Evolutionary conservation across 495 filamentous ascomycete genomes (phyloP).

Genomic region (Aspergillus cavernicola): DNA sequence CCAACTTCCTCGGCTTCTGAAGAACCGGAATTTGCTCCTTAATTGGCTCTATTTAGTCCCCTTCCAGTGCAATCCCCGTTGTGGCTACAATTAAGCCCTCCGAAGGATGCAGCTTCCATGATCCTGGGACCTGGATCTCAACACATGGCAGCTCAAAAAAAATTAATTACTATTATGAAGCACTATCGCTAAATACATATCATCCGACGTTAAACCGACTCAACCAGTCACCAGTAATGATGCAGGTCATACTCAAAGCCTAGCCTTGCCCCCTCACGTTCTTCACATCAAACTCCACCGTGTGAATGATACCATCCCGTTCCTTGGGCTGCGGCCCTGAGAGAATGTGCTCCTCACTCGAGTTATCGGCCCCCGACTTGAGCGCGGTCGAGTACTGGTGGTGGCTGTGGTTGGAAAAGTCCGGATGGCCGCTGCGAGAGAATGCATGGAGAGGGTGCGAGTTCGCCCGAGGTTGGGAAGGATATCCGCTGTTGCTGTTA

Average conservation of each 20-base stretch:
- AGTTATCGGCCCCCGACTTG: constrained; percentile 18
- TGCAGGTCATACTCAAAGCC: neutral
- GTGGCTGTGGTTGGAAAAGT: constrained; percentile 19
- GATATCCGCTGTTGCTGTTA: constrained; percentile 1
- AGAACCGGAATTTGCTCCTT: neutral
- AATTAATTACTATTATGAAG: neutral
- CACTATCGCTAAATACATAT: neutral
- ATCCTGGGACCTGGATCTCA: neutral
- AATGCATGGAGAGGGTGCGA: constrained; percentile 25
- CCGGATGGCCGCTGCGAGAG: constrained; percentile 18
- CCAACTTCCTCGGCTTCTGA: neutral
- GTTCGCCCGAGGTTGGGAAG: constrained; percentile 20
- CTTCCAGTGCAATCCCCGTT: neutral
- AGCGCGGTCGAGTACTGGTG: constrained; percentile 10
- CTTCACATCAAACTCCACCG: constrained; percentile 32
- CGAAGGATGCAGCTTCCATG: constrained; percentile 2
- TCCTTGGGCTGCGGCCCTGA: constrained; percentile 2
- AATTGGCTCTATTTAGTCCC: neutral
- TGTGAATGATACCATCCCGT: constrained; percentile 27
- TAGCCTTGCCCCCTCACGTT: constrained; percentile 11
- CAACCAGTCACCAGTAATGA: neutral
- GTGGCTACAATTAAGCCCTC: neutral
- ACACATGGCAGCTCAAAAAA: neutral
- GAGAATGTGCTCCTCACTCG: constrained; percentile 30
- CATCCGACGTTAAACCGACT: neutral